Base-by-base conservation (phyloP, 495 filamentous ascomycete species). In the Lasiosphaeria hispida region DNA sequence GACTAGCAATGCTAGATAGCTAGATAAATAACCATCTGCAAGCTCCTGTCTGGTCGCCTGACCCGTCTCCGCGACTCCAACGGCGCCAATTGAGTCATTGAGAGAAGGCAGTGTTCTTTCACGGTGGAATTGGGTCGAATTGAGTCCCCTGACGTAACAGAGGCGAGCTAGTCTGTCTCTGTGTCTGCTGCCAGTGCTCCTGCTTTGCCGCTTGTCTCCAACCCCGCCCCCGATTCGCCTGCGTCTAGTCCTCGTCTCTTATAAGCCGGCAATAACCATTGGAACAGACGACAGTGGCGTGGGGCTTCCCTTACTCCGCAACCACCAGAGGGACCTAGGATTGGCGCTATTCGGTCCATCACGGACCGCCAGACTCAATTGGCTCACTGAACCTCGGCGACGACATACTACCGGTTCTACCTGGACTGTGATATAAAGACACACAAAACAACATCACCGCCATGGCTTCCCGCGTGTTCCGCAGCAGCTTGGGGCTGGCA, bases 211-310 rank as follows among this genome's bases (percentile, higher is more conserved):
- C 23, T 30, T 30, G n/a, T n/a, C 13, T 4, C 3, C 48, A 39
- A 39, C 49, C 49, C 49, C 49, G 49, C 49, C 18, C 49, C 4
- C 49, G 36, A 54, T 37, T 19, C 19, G 51, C 15, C 36, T 10
- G 8, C 15, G n/a, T 37, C 17, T 44, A 23, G 41, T 35, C 13
- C 33, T 44, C 35, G 18, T 41, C 41, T 10, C 40, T 11, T 55
- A 47, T 55, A 60, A 60, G 57, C 57, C 57, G 57, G 57, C 34
- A 49, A 39, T 55, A 56, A 33, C 57, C 56, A 58, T 18, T 15
- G 10, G 34, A n/a, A 34, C 38, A 34, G 41, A 48, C 35, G 11
- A 18, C 14, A 15, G 53, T 55, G 53, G 53, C 53, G 53, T 55
- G 53, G 30, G 53, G 41, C 14, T 48, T 38, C 41, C 39, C 39